These are phyloP conservation scores for Phytophthora colocasiae DNA, from an alignment of 352 stramenopile species.

Conservation along the genomic window DNA sequence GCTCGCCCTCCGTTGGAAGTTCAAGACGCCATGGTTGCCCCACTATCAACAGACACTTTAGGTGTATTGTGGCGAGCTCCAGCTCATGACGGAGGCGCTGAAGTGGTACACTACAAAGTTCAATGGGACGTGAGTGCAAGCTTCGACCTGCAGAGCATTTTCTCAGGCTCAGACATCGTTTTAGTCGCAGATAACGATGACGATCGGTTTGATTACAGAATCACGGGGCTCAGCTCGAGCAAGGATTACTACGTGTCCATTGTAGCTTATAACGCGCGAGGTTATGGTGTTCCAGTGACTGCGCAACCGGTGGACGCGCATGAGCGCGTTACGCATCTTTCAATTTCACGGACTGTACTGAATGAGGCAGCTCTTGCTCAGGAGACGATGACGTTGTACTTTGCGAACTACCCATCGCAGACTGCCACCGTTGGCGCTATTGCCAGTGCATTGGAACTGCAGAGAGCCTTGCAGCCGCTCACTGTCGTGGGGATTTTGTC, in stretches of 20 bases:
- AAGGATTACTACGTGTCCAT: conserved; percentile 84
- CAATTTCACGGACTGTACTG: conserved; percentile 42
- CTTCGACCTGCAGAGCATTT: conserved; percentile 84
- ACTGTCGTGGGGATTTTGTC: conserved; percentile 59
- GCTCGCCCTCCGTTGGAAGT: conserved; percentile 40
- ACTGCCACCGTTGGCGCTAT: conserved; percentile 58
- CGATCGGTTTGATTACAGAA: conserved; percentile 33
- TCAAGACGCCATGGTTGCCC: conserved; percentile 41
- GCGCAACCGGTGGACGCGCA: conserved; percentile 57
- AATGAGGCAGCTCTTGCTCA: conserved; percentile 35
- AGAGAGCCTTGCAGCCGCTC: conserved; percentile 62
- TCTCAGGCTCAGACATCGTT: conserved; percentile 56
- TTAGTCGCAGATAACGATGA: conserved; percentile 4
- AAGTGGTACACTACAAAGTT: conserved; percentile 91
- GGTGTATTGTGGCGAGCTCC: conserved; percentile 84
- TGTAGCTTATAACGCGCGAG: conserved; percentile 81
- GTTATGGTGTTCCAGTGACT: conserved; percentile 64
- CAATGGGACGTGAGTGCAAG: conserved; percentile 91
- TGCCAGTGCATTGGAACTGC: conserved; percentile 56
- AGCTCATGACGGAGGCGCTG: conserved; percentile 67
- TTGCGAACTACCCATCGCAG: conserved; percentile 54
- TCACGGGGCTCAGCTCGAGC: conserved; percentile 53
- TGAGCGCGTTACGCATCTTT: conserved; percentile 57
- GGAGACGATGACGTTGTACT: conserved; percentile 65
- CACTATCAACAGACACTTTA: conserved; percentile 45